Evolutionary conservation across 1,139 yeast genomes (phyloP).

Genomic region (Kurtzmaniella quercitrusa): DNA sequence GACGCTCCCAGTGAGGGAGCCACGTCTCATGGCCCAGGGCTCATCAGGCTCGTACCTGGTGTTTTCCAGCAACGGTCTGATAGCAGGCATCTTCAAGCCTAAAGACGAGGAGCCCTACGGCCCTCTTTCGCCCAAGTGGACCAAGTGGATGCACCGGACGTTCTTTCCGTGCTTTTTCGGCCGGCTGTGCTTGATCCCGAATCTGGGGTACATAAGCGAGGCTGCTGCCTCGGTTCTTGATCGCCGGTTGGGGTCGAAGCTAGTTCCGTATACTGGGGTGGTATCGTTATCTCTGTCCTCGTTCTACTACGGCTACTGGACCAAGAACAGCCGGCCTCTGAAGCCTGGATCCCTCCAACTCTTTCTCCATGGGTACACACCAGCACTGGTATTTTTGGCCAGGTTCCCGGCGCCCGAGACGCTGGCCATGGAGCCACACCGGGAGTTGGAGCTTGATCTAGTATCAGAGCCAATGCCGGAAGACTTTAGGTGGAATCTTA

Average conservation of each 20-base stretch:
- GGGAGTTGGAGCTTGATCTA: constrained; percentile 15
- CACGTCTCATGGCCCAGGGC: constrained; percentile 58
- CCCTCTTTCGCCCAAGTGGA: constrained; percentile 75
- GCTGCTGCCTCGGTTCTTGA: constrained; percentile 68
- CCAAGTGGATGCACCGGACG: constrained; percentile 74
- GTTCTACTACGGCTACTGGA: constrained; percentile 55
- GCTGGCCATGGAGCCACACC: constrained; percentile 16
- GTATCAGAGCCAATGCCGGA: constrained; percentile 8
- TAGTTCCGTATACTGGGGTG: constrained; percentile 66
- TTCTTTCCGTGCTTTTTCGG: constrained; percentile 78
- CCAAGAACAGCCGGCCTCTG: constrained; percentile 21
- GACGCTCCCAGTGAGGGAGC: constrained; percentile 20
- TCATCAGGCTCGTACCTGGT: constrained; percentile 73
- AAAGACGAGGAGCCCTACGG: constrained; percentile 83
- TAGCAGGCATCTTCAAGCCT: constrained; percentile 65
- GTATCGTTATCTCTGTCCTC: constrained; percentile 49
- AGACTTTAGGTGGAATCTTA: constrained; percentile 54
- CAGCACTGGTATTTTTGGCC: constrained; percentile 58
- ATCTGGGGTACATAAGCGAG: constrained; percentile 69
- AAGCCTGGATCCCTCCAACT: constrained; percentile 69
- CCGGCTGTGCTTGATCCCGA: constrained; percentile 67
- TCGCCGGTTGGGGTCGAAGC: constrained; percentile 50
- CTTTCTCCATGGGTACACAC: constrained; percentile 54
- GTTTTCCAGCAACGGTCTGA: constrained; percentile 25
- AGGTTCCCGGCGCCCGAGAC: constrained; percentile 52